Evolutionary conservation across 148 eudicot genomes (phyloP).

Genomic region (Rhododendron griersonianum): DNA sequence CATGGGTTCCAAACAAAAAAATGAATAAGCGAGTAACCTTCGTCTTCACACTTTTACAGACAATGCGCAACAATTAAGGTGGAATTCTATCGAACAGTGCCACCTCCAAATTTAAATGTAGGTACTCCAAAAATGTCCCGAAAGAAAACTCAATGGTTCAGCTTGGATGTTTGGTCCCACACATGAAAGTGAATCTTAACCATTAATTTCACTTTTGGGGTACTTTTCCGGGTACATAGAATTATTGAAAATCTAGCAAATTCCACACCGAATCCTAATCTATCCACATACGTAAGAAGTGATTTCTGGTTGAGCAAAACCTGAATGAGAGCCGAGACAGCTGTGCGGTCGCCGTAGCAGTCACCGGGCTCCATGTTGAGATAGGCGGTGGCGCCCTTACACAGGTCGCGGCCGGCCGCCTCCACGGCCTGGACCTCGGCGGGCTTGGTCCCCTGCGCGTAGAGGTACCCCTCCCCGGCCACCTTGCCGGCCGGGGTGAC

Average conservation of each 20-base stretch:
- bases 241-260: not conserved
- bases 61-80: not conserved
- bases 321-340: conserved; percentile 70
- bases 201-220: no score
- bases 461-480: conserved; percentile 74
- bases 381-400: conserved; percentile 74
- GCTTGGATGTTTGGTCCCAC: no score
- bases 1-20: no score
- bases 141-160: no score
- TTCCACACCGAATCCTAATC: not conserved
- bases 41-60: not conserved
- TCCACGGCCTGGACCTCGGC: conserved; percentile 88
- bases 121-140: no score
- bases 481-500: conserved; percentile 36
- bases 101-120: not conserved
- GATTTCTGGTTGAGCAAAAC: conserved; percentile 19
- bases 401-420: conserved; percentile 52
- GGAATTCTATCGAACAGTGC: not conserved
- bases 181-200: no score
- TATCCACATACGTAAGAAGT: not conserved
- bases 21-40: not conserved
- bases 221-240: no score
- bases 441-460: conserved; percentile 85
- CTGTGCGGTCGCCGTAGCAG: conserved; percentile 63
- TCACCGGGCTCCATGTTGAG: conserved; percentile 93